phyloP scores from a whole-genome alignment of 371 early-diverging fungal genomes.

The Zychaea mexicana region DNA sequence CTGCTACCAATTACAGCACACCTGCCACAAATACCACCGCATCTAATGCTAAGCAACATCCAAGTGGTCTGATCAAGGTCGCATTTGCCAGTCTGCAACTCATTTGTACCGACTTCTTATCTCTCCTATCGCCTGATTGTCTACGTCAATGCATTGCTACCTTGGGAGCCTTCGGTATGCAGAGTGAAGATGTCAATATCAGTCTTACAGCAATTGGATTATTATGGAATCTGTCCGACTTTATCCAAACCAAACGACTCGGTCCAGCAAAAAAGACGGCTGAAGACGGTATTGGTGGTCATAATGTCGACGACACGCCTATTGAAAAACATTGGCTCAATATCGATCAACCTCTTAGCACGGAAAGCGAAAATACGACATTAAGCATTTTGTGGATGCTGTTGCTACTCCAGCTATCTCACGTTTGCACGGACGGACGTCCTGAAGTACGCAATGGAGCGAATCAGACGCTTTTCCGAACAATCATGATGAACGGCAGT shows the following conservation, averaged over 20 bases:
- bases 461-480: slow-evolving; percentile 92
- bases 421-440: slow-evolving; percentile 83
- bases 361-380: slow-evolving; percentile 48
- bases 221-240: slow-evolving; percentile 89
- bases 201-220: slow-evolving; percentile 91
- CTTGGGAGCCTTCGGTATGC: slow-evolving; percentile 81
- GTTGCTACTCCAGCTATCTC: slow-evolving; percentile 78
- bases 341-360: slow-evolving; percentile 37
- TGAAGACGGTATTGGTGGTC: not conserved
- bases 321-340: slow-evolving; percentile 36
- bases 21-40: slow-evolving; percentile 16
- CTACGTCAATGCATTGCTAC: slow-evolving; percentile 84
- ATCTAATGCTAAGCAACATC: slow-evolving; percentile 8
- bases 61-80: slow-evolving; percentile 72
- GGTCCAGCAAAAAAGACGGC: slow-evolving; percentile 37
- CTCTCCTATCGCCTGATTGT: slow-evolving; percentile 74
- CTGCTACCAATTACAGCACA: not conserved
- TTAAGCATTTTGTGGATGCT: slow-evolving; percentile 86
- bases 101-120: slow-evolving; percentile 94
- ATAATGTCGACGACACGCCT: slow-evolving; percentile 11
- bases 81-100: slow-evolving; percentile 94
- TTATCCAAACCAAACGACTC: slow-evolving; percentile 71
- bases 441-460: slow-evolving; percentile 95
- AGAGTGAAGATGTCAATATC: slow-evolving; percentile 93
- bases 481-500: slow-evolving; percentile 85